Base-by-base conservation (phyloP, 1,139 yeast genomes). In the Spencermartinsiella ligniputridi region DNA sequence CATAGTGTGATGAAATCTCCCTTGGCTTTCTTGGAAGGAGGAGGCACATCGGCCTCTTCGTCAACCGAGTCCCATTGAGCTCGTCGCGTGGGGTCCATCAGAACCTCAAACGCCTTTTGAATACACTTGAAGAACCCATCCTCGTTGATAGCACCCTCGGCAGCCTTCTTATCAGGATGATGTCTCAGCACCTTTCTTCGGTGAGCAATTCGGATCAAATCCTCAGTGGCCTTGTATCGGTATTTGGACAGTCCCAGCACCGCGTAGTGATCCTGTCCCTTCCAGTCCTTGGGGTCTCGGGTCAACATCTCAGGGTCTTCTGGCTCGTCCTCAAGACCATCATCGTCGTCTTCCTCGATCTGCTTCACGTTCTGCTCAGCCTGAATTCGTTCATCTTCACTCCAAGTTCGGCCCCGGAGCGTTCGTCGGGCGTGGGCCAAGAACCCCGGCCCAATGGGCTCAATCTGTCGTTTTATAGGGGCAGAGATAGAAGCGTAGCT, bases 271-370 rank as follows among this genome's bases (percentile, higher is more conserved):
- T 92, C 97, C 56, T 95, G 96, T 43, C 83, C 74, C 71, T 92
- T 92, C 98, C 98, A 92, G 66, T 92, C 96, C 77, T 95, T 85
- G 62, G 98, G 97, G 65, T 92, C 97, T 60, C 86, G 94, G 35
- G 76, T 73, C 59, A 90, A 78, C 69, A 92, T 75, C 42, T 78
- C 83, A 40, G 72, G 78, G 52, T 74, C 77, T 51, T 86, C 90
- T 53, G 83, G 90, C 55, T 79, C 83, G 64, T 87, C 95, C 56
- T 84, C 86, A 43, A 85, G 89, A 57, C 81, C 87, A 46, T 81
- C 94, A 52, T 81, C 89, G 56, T 72, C 76, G 57, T 75, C 71
- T 55, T 78, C 83, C 61, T 86, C 95, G 49, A 82, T 79, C 52
- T 71, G 71, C 61, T 78, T 77, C 61, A 87, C 96, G 68, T 87